Evolutionary conservation across 352 stramenopile genomes (phyloP), one percentile per base, ranked within the genome.

Genomic region (Phytophthora colocasiae): DNA sequence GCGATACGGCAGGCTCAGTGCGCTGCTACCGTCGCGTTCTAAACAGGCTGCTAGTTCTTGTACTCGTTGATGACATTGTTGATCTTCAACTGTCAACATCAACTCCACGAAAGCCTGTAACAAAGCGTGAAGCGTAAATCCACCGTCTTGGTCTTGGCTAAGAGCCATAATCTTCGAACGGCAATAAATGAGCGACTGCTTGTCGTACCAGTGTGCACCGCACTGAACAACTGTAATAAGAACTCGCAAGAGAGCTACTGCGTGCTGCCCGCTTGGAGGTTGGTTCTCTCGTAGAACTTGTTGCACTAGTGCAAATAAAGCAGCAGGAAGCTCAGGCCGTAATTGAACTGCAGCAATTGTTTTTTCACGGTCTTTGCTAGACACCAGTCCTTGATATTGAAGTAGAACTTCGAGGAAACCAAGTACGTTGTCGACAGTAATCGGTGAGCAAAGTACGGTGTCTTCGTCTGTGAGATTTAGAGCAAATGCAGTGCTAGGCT

Each of bases 101-200:
- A 96, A 77, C 46, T 96, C 89, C 1, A 95, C 77, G 39, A 96
- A 80, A 2, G 83, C 89, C 43, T 96, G 89, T 3, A 95, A 59
- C 6, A 96, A 62, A 11, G 84, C 71, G 31, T 85, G 90, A 8
- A 91, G 52, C 78, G 91, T 95, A 15, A 95, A 71, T 11, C 84
- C 82, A 10, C 79, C 78, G 39, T 96, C 86, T 53, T 95, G 84
- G 10, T 96, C 87, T 75, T 94, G 87, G 50, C 87, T 85, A 1
- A 96, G 67, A 24, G 72, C 73, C 74, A 93, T 94, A 41, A 96
- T 93, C 71, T 93, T 95, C 2, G 87, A 95, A 17, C 89, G 85
- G 52, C 87, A 95, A 43, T 90, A 96, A 2, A 96, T 68, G 43
- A 95, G 57, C 1, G 85, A 85, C 26, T 79, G 63, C 43, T 88